Base-by-base conservation (phyloP, 1,284 basidiomycete species). In the Irpex lacteus region DNA sequence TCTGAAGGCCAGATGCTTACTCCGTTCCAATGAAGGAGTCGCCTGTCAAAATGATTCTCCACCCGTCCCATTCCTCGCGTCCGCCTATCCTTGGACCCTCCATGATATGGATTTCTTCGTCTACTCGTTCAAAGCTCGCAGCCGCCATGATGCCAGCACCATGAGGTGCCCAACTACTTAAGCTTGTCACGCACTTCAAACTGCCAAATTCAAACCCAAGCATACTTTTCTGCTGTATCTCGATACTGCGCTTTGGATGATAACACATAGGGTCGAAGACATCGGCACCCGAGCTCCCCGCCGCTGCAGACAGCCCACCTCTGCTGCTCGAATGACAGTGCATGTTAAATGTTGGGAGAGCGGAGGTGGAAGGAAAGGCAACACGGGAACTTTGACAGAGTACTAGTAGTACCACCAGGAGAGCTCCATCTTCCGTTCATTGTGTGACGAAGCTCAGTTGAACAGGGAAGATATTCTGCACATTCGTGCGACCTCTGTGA, bases 361-460 rank as follows among this genome's bases (percentile, higher is more conserved):
- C 58, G 58, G 58, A 40, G 19, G 36, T 7, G 19, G 49, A 21
- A 50, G 44, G 34, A 49, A n/a, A 19, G 58, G 8, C 7, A 36
- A 44, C 11, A 32, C 5, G 5, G 44, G 44, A 85, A 85, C 66
- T 91, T 90, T 73, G 91, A 95, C 73, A 82, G 86, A 2, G 84
- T 95, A 4, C 77, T 93, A 4, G 91, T 94, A 52, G 13, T 95
- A 87, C 73, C 84, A 90, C 74, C 79, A 77, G 34, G 78, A 84
- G 62, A 80, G 84, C 63, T 92, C 92, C 1, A 86, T 91, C 68
- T 95, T 95, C 81, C 79, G 86, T 15, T 87, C 87, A 19, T 84
- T 92, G 65, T 94, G 91, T 71, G 81, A 88, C 53, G 90, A 94
- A 74, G 87, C 87, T 6, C 84, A 84, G 66, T 80, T 95, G 60